Conservation (phyloP, 2,329 filamentous ascomycete genomes). For the Trichoderma simmonsii region DNA sequence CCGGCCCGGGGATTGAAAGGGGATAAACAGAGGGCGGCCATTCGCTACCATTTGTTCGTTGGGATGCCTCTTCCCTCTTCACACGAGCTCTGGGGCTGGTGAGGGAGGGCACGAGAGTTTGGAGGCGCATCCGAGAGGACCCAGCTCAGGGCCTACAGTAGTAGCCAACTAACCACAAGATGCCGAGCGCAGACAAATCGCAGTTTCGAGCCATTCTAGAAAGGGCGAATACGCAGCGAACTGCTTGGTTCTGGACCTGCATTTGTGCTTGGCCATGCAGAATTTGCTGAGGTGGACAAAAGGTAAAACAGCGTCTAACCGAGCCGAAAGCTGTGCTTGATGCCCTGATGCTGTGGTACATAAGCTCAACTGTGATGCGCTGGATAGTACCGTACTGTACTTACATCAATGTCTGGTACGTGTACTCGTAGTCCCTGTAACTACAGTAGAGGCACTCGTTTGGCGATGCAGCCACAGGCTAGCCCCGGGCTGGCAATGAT, state of each 20-base stretch:
- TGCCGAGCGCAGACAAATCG: neutral
- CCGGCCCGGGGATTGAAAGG: slow-evolving; percentile 4
- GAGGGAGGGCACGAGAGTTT: neutral
- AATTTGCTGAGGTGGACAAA: neutral
- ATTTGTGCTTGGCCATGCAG: neutral
- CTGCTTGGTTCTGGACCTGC: neutral
- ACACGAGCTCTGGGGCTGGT: neutral
- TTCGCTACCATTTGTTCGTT: neutral
- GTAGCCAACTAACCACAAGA: neutral
- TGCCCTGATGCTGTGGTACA: neutral
- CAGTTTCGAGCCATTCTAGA: neutral
- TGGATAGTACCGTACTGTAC: neutral
- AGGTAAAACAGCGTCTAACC: neutral
- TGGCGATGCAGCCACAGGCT: neutral
- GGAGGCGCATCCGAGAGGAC: neutral
- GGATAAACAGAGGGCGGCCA: neutral
- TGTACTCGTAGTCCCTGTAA: neutral
- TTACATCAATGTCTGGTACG: neutral
- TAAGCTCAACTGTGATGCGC: no score
- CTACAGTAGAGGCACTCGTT: neutral
- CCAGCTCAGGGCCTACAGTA: no score
- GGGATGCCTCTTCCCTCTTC: neutral
- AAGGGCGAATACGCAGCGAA: neutral
- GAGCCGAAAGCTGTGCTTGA: neutral
- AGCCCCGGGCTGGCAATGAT: neutral